Evolutionary conservation across 1,284 basidiomycete species (phyloP).

Genomic region (Phenoliferia sp.): DNA sequence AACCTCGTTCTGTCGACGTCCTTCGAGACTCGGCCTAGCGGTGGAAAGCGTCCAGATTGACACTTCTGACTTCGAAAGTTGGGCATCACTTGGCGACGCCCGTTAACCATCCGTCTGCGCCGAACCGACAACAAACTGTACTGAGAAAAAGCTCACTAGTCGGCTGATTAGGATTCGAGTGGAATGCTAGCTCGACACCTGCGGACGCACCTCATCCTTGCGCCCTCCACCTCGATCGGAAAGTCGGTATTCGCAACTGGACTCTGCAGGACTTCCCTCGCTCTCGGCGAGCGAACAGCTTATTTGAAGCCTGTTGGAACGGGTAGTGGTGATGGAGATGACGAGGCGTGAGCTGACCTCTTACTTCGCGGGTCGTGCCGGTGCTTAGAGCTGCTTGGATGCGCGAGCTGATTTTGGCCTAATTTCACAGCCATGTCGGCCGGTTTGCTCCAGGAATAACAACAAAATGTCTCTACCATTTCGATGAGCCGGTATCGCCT

Average conservation of each 20-base stretch:
- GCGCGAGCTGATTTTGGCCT: neutral
- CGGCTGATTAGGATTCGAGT: no score
- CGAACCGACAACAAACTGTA: no score
- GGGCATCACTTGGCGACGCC: no score
- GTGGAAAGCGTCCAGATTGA: no score
- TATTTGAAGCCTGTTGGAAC: conserved; percentile 92
- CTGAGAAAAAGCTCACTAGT: no score
- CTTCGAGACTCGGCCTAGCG: no score
- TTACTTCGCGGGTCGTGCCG: conserved; percentile 13
- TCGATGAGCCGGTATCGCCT: conserved; percentile 84
- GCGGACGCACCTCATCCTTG: conserved; percentile 82
- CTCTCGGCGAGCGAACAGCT: conserved; percentile 51
- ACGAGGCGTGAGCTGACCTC: conserved; percentile 56
- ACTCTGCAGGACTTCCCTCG: conserved; percentile 62
- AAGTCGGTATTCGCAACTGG: conserved; percentile 85
- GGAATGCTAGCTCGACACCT: conserved; percentile 50
- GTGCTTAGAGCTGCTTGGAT: neutral
- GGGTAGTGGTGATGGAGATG: conserved; percentile 66
- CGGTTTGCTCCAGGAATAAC: conserved; percentile 55
- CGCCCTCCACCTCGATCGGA: conserved; percentile 86
- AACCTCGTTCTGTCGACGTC: no score
- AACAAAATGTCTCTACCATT: conserved; percentile 73
- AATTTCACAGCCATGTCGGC: conserved; percentile 59
- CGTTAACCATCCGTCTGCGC: no score
- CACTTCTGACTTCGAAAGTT: no score